These are phyloP conservation scores for Zalaria sp. DNA, from an alignment of 2,329 filamentous ascomycete species.

Conservation along the genomic window DNA sequence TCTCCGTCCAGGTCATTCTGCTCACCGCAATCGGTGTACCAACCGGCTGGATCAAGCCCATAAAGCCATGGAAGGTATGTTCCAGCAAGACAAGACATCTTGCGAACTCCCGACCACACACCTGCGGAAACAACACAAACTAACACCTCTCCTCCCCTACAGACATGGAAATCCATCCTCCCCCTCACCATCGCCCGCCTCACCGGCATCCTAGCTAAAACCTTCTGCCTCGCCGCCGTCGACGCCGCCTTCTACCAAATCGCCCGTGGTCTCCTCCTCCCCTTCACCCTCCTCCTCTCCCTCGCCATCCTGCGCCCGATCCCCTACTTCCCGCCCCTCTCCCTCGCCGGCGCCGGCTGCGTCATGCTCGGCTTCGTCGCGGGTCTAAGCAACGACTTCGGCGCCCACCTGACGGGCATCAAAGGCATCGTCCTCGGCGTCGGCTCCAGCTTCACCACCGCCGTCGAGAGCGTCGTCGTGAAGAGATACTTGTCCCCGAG, in stretches of 20 bases:
- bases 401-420: slow-evolving; percentile 3
- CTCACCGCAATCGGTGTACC: slow-evolving; percentile 1
- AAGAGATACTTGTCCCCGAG: slow-evolving; percentile 1
- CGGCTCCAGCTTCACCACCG: slow-evolving; percentile 4
- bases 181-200: slow-evolving; percentile 2
- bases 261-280: slow-evolving; percentile 2
- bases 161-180: slow-evolving; percentile 2
- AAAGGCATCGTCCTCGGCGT: slow-evolving; percentile 3
- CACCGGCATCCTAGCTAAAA: slow-evolving; percentile 2
- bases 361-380: slow-evolving; percentile 3
- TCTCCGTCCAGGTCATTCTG: slow-evolving; percentile 2
- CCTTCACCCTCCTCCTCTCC: slow-evolving; percentile 2
- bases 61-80: too few species aligned
- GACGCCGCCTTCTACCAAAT: slow-evolving; percentile 3
- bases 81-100: too few species aligned
- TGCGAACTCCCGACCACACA: too few species aligned
- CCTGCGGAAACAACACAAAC: too few species aligned
- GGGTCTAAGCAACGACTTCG: slow-evolving; percentile 2
- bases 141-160: not conserved
- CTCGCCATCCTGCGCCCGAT: slow-evolving; percentile 2
- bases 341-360: slow-evolving; percentile 2
- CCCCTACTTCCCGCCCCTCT: slow-evolving; percentile 3
- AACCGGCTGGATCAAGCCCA: slow-evolving; percentile 2
- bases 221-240: slow-evolving; percentile 2
- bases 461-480: slow-evolving; percentile 3